phyloP scores from a whole-genome alignment of 805 yeast species.

The Saccharomycopsis sp. region DNA sequence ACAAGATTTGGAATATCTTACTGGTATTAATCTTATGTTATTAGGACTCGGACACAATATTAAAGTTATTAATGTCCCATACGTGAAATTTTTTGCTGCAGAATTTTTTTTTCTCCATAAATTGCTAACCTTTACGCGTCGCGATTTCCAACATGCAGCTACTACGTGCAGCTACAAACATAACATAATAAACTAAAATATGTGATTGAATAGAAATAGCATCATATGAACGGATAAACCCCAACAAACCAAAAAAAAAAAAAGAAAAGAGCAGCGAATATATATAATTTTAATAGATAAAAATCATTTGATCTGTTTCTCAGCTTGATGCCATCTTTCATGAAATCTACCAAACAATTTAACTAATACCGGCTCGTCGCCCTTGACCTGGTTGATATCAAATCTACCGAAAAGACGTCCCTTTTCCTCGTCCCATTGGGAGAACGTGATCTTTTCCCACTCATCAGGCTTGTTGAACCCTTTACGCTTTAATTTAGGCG shows the following conservation, averaged over 20 bases:
- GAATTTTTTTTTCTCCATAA: neutral
- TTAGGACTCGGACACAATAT: neutral
- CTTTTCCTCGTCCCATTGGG: constrained; percentile 27
- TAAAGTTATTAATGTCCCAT: neutral
- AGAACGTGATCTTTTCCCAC: constrained; percentile 30
- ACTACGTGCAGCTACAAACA: neutral
- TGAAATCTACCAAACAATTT: constrained; percentile 5
- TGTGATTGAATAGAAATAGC: too few species aligned
- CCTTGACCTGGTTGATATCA: constrained; percentile 3
- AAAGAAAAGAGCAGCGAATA: neutral
- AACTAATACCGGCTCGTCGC: constrained; percentile 2
- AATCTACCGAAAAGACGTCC: constrained; percentile 24
- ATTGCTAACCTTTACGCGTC: neutral
- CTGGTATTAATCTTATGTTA: neutral
- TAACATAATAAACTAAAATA: too few species aligned
- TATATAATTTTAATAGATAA: neutral
- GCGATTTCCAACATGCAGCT: too few species aligned
- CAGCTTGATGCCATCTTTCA: constrained; percentile 10
- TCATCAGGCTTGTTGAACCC: constrained; percentile 27
- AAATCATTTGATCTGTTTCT: constrained; percentile 3
- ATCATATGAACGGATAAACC: too few species aligned
- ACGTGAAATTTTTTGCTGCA: neutral
- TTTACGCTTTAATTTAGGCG: constrained; percentile 24
- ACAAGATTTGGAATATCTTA: too few species aligned
- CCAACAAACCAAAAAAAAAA: neutral